Conservation (phyloP, 2,329 filamentous ascomycete species). For the Xylaria sp. region DNA sequence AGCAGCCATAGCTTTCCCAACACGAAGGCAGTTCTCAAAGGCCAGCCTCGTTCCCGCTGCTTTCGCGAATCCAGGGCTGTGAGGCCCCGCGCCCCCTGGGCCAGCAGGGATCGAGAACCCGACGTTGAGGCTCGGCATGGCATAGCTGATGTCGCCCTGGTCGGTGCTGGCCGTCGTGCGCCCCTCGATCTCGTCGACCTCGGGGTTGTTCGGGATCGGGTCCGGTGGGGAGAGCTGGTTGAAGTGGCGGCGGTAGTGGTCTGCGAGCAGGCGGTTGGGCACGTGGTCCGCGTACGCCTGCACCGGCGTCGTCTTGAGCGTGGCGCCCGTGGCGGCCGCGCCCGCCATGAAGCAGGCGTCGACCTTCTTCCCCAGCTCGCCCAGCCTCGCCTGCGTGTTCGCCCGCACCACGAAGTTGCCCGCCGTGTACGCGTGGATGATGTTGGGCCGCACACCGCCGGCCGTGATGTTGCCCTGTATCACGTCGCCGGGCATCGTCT, state of each 20-base stretch:
- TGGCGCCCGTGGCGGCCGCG: slow-evolving; percentile 62
- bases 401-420: slow-evolving; percentile 50
- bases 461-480: slow-evolving; percentile 64
- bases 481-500: slow-evolving; percentile 62
- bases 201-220: slow-evolving; percentile 52
- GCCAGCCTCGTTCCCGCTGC: slow-evolving; percentile 61
- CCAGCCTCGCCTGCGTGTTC: slow-evolving; percentile 53
- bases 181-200: slow-evolving; percentile 56
- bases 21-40: slow-evolving; percentile 59
- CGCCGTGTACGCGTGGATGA: slow-evolving; percentile 62
- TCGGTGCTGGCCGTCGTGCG: slow-evolving; percentile 67
- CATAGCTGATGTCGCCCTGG: slow-evolving; percentile 69
- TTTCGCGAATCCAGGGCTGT: slow-evolving; percentile 63
- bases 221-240: slow-evolving; percentile 54
- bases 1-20: slow-evolving; percentile 61
- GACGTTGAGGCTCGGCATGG: slow-evolving; percentile 64
- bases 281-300: slow-evolving; percentile 65
- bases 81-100: slow-evolving; percentile 58
- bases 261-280: slow-evolving; percentile 62
- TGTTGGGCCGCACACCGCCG: slow-evolving; percentile 64
- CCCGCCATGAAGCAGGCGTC: slow-evolving; percentile 60
- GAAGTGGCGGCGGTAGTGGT: slow-evolving; percentile 58
- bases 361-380: slow-evolving; percentile 55
- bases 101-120: slow-evolving; percentile 64
- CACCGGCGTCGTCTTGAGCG: slow-evolving; percentile 55